Conservation (phyloP, 371 early-diverging fungal species). For the Mortierella sp. region DNA sequence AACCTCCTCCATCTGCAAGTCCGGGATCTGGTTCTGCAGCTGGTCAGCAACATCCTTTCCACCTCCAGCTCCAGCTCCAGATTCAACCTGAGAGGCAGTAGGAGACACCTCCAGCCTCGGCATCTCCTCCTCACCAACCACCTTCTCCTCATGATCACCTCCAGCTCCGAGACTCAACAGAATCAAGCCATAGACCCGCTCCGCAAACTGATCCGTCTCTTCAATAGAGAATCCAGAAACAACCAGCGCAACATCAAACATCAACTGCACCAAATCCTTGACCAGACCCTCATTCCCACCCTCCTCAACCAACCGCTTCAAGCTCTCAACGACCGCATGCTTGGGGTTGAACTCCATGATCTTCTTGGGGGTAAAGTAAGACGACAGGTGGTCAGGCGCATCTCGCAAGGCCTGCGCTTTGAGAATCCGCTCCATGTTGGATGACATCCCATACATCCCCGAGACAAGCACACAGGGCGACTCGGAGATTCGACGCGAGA, state of each 20-base stretch:
- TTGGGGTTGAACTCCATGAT: constrained; percentile 97
- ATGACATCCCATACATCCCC: constrained; percentile 98
- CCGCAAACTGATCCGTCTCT: constrained; percentile 92
- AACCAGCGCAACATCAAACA: constrained; percentile 95
- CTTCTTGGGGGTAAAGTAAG: constrained; percentile 99
- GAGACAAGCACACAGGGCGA: constrained; percentile 98
- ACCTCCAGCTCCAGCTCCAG: background rate
- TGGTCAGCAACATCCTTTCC: constrained; percentile 82
- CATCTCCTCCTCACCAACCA: no score
- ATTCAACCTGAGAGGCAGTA: no score
- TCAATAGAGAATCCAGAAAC: constrained; percentile 98
- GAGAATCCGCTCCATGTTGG: constrained; percentile 99
- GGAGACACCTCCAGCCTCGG: no score
- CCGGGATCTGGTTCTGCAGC: constrained; percentile 52
- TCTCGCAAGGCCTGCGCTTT: constrained; percentile 99
- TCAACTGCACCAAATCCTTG: constrained; percentile 93
- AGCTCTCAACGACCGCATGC: constrained; percentile 93
- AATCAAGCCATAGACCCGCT: constrained; percentile 98
- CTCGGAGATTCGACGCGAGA: constrained; percentile 94
- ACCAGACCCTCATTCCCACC: constrained; percentile 98
- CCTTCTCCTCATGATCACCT: constrained; percentile 32
- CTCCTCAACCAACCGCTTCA: constrained; percentile 88
- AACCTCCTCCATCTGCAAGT: constrained; percentile 93
- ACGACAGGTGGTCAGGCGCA: constrained; percentile 83
- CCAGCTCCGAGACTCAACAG: constrained; percentile 93